Evolutionary conservation across 108 stramenopile species (phyloP).

Genomic region (Schizochytrium sp.): DNA sequence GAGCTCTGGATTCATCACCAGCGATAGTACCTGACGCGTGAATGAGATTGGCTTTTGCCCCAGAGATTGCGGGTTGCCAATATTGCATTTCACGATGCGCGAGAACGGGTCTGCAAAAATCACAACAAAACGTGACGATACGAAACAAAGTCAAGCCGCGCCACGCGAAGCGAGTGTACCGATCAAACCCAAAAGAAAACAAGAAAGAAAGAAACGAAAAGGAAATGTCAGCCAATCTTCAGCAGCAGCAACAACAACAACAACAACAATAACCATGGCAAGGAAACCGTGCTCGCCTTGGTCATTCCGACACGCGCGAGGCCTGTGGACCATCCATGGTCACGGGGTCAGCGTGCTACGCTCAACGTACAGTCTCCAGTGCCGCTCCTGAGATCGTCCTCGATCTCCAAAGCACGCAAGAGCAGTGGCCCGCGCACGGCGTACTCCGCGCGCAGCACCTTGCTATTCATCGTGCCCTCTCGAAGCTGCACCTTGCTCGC

Average conservation of each 20-base stretch:
- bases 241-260: too few relatives aligned
- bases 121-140: background rate
- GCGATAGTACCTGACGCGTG: slow-evolving; percentile 70
- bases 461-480: slow-evolving; percentile 2
- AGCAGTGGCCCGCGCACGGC: slow-evolving; percentile 28
- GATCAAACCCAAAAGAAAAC: too few relatives aligned
- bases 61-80: slow-evolving; percentile 88
- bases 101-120: slow-evolving; percentile 34
- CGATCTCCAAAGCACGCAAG: slow-evolving; percentile 19
- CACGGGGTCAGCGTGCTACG: too few relatives aligned
- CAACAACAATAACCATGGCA: too few relatives aligned
- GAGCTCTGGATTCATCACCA: slow-evolving; percentile 66
- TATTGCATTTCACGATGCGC: slow-evolving; percentile 82
- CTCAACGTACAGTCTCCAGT: background rate
- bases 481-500: background rate
- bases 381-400: background rate
- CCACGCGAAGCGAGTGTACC: too few relatives aligned
- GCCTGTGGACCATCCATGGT: too few relatives aligned
- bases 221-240: too few relatives aligned
- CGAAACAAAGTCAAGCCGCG: background rate
- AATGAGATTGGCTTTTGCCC: slow-evolving; percentile 76
- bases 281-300: too few relatives aligned
- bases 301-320: too few relatives aligned
- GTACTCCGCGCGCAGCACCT: slow-evolving; percentile 16
- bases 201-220: too few relatives aligned